Percentiles rank a stretch among this genome's conserved stretches.
phyloP scores from a whole-genome alignment of 2,329 filamentous ascomycete species.

The Tothia fuscella region DNA sequence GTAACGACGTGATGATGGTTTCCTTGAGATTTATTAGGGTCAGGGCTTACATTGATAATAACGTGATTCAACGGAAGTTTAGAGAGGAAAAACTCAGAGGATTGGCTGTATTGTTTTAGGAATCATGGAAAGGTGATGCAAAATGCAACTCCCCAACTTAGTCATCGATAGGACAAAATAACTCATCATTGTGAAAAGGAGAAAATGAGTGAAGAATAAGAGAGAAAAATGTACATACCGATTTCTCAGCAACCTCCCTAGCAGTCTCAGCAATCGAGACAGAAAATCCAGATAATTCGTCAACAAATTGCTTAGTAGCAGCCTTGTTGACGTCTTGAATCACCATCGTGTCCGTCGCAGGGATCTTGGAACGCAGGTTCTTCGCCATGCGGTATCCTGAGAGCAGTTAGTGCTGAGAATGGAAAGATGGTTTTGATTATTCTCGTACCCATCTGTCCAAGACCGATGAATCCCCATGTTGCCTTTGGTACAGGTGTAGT shows the following conservation, averaged over 20 bases:
- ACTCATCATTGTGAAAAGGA: constrained; percentile 41
- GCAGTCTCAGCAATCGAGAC: constrained; percentile 46
- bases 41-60: background rate
- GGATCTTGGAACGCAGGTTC: constrained; percentile 56
- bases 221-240: constrained; percentile 39
- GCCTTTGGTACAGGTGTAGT: constrained; percentile 16
- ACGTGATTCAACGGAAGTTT: constrained; percentile 5
- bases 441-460: constrained; percentile 47
- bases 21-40: constrained; percentile 12
- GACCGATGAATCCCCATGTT: constrained; percentile 47
- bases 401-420: constrained; percentile 7
- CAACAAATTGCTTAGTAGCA: constrained; percentile 43
- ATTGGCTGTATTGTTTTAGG: constrained; percentile 55
- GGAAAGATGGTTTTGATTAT: constrained; percentile 9
- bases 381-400: constrained; percentile 61
- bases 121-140: constrained; percentile 46
- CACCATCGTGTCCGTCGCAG: constrained; percentile 48
- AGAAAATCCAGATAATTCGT: constrained; percentile 38
- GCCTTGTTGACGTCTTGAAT: constrained; percentile 54
- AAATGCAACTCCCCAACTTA: constrained; percentile 54
- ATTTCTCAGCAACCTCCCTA: constrained; percentile 52
- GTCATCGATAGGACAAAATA: constrained; percentile 48
- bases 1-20: constrained; percentile 82
- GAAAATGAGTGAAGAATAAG: constrained; percentile 10
- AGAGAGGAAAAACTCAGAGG: constrained; percentile 41